A percentile compares a stretch with the other conserved stretches of the same genome.
Evolutionary conservation across 768 basidiomycete genomes (phyloP).

Genomic region (Mycena amicta): DNA sequence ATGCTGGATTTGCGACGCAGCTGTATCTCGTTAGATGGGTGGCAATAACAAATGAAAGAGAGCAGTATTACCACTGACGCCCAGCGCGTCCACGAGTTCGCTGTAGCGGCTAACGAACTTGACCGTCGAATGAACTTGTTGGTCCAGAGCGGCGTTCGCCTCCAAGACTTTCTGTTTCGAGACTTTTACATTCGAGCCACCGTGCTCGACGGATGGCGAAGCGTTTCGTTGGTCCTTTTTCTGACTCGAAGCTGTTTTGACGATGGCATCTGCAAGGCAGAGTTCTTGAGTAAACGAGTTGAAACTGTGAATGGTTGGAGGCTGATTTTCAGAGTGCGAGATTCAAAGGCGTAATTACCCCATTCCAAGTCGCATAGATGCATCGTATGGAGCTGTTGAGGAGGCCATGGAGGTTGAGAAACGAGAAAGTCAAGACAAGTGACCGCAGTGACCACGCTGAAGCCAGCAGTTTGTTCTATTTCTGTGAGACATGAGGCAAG

Average conservation of each 20-base stretch:
- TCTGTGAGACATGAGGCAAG: not conserved
- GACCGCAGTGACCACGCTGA: no score
- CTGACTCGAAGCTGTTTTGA: not conserved
- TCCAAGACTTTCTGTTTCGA: no score
- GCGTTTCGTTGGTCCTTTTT: no score
- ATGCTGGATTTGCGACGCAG: not conserved
- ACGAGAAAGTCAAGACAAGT: no score
- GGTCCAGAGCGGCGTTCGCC: no score
- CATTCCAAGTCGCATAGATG: not conserved
- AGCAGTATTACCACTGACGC: not conserved
- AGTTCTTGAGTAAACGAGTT: constrained; percentile 1
- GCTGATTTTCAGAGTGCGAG: no score
- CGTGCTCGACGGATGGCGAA: no score
- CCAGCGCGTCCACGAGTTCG: not conserved
- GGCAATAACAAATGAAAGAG: not conserved
- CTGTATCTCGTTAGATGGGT: not conserved
- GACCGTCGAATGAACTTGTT: not conserved
- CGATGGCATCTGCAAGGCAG: not conserved
- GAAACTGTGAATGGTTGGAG: not conserved
- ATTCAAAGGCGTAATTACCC: not conserved
- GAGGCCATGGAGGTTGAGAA: not conserved
- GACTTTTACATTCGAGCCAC: no score
- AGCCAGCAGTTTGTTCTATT: not conserved
- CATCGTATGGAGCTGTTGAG: not conserved
- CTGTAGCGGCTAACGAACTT: not conserved